These are phyloP conservation scores for sunflower (Helianthus annuus) DNA, from an alignment of 129 eudicot genomes.

Conservation along the genomic window HanXRQr2.0-SUNRISE NC_035436.2:692571-693070, in stretches of 20 bases:
- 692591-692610: too few relatives aligned
- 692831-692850: conserved; percentile 46
- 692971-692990: not conserved
- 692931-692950: not conserved
- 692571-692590: too few relatives aligned
- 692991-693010: conserved; percentile 46
- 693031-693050: conserved; percentile 34
- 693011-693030: conserved; percentile 33
- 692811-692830: conserved; percentile 32
- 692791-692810: not conserved
- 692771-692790: too few relatives aligned
- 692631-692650: too few relatives aligned
- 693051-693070: conserved; percentile 47
- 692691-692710: conserved; percentile 1
- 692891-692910: conserved; percentile 15
- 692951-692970: not conserved
- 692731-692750: not conserved
- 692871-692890: conserved; percentile 44
- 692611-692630: too few relatives aligned
- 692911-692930: not conserved
- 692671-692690: not conserved
- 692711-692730: not conserved
- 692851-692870: conserved; percentile 31
- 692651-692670: too few relatives aligned
- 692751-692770: too few relatives aligned